Evolutionary conservation across 768 basidiomycete species (phyloP).

Genomic region (Agaricus blazei): DNA sequence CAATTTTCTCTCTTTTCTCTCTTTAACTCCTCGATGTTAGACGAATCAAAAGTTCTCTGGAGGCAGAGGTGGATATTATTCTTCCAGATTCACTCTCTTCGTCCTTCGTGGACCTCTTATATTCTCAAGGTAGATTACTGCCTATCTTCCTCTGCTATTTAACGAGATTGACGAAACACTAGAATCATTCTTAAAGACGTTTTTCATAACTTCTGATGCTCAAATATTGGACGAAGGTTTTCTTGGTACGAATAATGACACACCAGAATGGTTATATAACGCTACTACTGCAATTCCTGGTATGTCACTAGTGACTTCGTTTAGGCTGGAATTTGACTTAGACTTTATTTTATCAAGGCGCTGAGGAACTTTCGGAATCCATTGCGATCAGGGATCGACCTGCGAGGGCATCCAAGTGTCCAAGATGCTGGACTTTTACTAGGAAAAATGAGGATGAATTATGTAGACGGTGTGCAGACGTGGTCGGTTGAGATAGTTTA

Average conservation of each 20-base stretch:
- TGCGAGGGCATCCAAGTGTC: constrained; percentile 66
- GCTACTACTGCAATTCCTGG: constrained; percentile 41
- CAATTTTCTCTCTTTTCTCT: neutral
- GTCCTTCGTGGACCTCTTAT: constrained; percentile 33
- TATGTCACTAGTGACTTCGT: constrained; percentile 19
- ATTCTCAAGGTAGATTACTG: neutral
- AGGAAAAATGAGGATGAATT: constrained; percentile 44
- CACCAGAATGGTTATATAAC: constrained; percentile 46
- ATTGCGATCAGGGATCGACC: constrained; percentile 56
- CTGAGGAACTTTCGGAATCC: constrained; percentile 22
- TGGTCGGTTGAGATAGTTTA: constrained; percentile 11
- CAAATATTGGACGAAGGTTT: constrained; percentile 43
- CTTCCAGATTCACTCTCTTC: constrained; percentile 35
- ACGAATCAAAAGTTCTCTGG: constrained; percentile 67
- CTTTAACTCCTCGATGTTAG: constrained; percentile 27
- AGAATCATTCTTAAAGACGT: constrained; percentile 62
- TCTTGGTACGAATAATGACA: constrained; percentile 25
- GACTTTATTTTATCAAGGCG: neutral
- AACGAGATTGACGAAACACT: neutral
- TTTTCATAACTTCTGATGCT: constrained; percentile 81
- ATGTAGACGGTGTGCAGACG: constrained; percentile 58
- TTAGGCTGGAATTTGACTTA: neutral
- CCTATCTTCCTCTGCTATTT: neutral
- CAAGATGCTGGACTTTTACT: constrained; percentile 86
- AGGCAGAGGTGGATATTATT: constrained; percentile 68